Percentiles rank a stretch among this genome's conserved stretches.
Conservation (phyloP, 352 stramenopile genomes). For the Phytophthora sp. region DNA sequence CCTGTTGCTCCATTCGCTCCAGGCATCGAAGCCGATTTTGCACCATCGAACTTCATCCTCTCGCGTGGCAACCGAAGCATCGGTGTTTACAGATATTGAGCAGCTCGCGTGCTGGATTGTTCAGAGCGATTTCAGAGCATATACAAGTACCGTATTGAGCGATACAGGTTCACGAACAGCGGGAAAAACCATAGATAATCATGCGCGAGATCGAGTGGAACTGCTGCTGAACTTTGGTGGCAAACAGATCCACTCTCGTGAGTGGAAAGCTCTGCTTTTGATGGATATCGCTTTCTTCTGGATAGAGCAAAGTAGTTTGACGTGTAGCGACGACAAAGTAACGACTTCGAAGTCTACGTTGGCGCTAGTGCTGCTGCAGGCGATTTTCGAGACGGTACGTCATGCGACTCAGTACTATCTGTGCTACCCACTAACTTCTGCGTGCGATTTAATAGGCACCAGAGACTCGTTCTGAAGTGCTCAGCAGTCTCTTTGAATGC, state of each 20-base stretch:
- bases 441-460: constrained; percentile 37
- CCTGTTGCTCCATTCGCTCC: constrained; percentile 74
- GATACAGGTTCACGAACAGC: not conserved
- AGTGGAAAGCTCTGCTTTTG: constrained; percentile 82
- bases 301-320: constrained; percentile 40
- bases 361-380: constrained; percentile 38
- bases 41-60: constrained; percentile 67
- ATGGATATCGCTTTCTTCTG: constrained; percentile 78
- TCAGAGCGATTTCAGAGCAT: constrained; percentile 27
- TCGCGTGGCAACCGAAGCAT: constrained; percentile 56
- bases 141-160: constrained; percentile 15
- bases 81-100: constrained; percentile 54
- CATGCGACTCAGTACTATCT: not conserved
- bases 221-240: constrained; percentile 68
- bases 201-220: constrained; percentile 43
- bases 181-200: constrained; percentile 33
- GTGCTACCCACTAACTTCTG: constrained; percentile 2
- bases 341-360: constrained; percentile 23
- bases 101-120: constrained; percentile 48
- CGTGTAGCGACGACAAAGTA: not conserved
- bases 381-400: constrained; percentile 49
- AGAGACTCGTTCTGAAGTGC: constrained; percentile 60
- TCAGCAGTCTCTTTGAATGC: constrained; percentile 45
- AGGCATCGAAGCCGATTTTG: constrained; percentile 81
- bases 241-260: constrained; percentile 62